Conservation (phyloP, 495 filamentous ascomycete species). For the Hypoxylon trugodes region DNA sequence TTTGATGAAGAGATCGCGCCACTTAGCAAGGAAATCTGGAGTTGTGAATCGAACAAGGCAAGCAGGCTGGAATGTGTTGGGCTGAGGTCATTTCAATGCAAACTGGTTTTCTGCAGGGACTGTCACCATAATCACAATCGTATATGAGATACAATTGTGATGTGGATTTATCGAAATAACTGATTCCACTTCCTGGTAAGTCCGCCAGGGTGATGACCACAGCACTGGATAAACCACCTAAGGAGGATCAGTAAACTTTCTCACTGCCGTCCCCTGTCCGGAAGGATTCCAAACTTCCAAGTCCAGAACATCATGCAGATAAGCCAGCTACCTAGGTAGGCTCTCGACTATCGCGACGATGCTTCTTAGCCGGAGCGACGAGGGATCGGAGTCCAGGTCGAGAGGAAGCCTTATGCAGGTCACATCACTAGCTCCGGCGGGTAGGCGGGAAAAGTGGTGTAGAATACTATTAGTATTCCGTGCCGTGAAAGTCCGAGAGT, state of each 20-base stretch:
- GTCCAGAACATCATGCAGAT: slow-evolving; percentile 10
- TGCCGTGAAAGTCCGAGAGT: slow-evolving; percentile 30
- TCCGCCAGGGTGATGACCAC: neutral
- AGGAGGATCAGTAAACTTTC: neutral
- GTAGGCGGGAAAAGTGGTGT: slow-evolving; percentile 42
- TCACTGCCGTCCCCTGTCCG: neutral
- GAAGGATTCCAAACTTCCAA: slow-evolving; percentile 2
- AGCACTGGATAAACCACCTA: neutral
- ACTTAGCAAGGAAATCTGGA: neutral
- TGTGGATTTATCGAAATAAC: neutral
- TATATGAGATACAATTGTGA: neutral
- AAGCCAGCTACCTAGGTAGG: neutral
- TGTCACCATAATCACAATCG: neutral
- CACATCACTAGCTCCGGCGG: slow-evolving; percentile 50
- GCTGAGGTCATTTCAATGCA: slow-evolving; percentile 6
- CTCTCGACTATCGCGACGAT: slow-evolving; percentile 5
- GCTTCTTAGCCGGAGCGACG: slow-evolving; percentile 32
- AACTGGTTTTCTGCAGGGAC: neutral
- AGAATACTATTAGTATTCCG: slow-evolving; percentile 20
- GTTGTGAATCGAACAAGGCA: slow-evolving; percentile 1
- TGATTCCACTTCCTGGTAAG: neutral
- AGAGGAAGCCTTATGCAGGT: slow-evolving; percentile 43
- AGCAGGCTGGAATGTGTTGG: neutral
- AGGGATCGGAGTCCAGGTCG: slow-evolving; percentile 11
- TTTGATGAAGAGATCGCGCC: slow-evolving; percentile 16